Base-by-base conservation (phyloP, 345 rosid genomes). In the Lepidium africanum region DNA sequence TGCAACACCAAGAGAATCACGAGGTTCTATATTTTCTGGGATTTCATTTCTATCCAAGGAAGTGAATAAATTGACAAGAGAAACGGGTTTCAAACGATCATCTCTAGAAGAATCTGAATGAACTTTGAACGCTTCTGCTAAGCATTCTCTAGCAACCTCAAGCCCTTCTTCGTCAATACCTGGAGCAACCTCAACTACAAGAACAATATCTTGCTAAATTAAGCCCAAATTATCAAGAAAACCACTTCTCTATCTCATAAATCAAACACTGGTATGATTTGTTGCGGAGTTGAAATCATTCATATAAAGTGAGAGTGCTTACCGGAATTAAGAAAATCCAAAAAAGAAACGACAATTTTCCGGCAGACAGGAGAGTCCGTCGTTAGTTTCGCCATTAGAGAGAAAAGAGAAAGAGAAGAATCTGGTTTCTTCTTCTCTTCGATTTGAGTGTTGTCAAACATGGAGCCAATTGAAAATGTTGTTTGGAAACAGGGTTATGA, bases 281-380 rank as follows among this genome's bases (percentile, higher is more conserved):
- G n/a, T 35, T 30, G 4, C 5, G 35, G 6, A 52, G 38, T 17
- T 19, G 36, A 14, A 61, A 46, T 60, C 23, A 9, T 49, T 61
- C 37, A 14, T 13, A 32, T 7, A 53, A 14, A 43, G 52, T 67
- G 36, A 19, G 48, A 10, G 43, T 4, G 67, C 11, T 51, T 67
- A 88, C 97, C 96, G 16, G 88, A 87, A 77, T 81, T 63, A 11
- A 91, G 91, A 76, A 91, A 91, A 56, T 87, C 85, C 55, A 91
- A 25, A 80, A 91, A 91, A 19, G 94, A 80, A 47, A 75, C 81
- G 41, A 83, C 94, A 69, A 91, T 87, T 50, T 87, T 85, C 48
- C 85, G 87, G 64, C 89, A 79, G 69, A 84, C 54, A 3, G 87
- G 86, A 21, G 91, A 82, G 45, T 86, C 87, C 41, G 89, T 79